Conservation (phyloP, 352 stramenopile species). For the Nannochloropsis limnetica region DNA sequence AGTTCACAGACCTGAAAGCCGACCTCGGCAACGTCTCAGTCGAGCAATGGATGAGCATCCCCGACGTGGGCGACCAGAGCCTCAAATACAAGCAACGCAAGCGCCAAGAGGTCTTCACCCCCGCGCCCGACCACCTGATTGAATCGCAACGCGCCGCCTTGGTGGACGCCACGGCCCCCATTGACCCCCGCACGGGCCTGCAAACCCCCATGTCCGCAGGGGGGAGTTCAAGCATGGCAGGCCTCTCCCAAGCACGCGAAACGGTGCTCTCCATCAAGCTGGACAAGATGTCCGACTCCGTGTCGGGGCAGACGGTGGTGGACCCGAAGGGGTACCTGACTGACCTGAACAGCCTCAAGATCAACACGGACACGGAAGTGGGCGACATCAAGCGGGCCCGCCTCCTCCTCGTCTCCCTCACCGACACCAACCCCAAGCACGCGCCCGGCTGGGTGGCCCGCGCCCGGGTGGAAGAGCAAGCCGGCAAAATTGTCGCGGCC, state of each 20-base stretch:
- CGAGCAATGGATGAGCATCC: constrained; percentile 33
- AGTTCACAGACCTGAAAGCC: constrained; percentile 92
- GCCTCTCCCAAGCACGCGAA: constrained; percentile 64
- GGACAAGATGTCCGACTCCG: constrained; percentile 91
- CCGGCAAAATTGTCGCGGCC: constrained; percentile 83
- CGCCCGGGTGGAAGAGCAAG: constrained; percentile 92
- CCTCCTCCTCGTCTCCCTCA: constrained; percentile 86
- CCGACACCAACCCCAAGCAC: constrained; percentile 96
- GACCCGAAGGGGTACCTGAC: constrained; percentile 97
- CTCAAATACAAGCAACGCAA: constrained; percentile 81
- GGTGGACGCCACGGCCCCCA: constrained; percentile 2
- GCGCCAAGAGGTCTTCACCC: constrained; percentile 84
- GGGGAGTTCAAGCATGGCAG: constrained; percentile 43
- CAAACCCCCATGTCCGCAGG: constrained; percentile 43
- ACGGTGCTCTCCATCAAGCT: constrained; percentile 86
- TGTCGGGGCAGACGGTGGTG: constrained; percentile 88
- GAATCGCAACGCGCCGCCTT: constrained; percentile 49
- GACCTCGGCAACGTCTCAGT: constrained; percentile 35
- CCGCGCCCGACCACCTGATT: constrained; percentile 82
- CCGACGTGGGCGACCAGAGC: constrained; percentile 88
- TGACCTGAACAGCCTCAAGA: constrained; percentile 82
- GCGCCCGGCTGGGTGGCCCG: constrained; percentile 94
- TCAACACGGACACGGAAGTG: constrained; percentile 82
- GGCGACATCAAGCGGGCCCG: constrained; percentile 97
- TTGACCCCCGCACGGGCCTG: not conserved